Conservation (phyloP, 2,329 filamentous ascomycete species). For the Ophiocordyceps polyrhachis-furcata region DNA sequence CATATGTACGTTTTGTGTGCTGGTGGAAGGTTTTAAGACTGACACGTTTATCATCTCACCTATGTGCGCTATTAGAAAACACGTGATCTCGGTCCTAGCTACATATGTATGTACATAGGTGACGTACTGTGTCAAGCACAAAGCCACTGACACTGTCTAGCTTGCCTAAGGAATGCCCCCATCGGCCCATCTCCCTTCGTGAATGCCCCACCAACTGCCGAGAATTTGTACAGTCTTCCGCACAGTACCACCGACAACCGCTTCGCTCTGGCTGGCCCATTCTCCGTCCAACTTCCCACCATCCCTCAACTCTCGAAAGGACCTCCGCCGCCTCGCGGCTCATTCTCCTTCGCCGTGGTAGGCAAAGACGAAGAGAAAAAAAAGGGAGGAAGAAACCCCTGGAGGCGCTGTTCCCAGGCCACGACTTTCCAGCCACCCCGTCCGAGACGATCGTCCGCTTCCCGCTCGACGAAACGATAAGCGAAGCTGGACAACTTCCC, state of each 20-base stretch:
- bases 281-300: background rate
- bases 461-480: background rate
- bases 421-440: background rate
- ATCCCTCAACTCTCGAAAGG: background rate
- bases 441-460: background rate
- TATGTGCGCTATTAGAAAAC: background rate
- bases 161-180: background rate
- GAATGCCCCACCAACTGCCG: background rate
- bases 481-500: conserved; percentile 11
- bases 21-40: background rate
- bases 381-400: too few relatives aligned
- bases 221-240: background rate
- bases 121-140: background rate
- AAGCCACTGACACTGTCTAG: background rate
- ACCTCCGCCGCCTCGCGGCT: background rate
- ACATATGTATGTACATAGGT: too few relatives aligned
- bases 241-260: background rate
- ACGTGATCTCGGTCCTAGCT: too few relatives aligned
- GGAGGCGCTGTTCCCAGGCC: too few relatives aligned
- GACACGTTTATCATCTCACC: background rate
- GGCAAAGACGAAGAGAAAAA: too few relatives aligned
- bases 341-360: background rate
- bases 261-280: background rate
- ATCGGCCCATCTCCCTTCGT: background rate
- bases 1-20: too few relatives aligned